Percentiles rank a stretch among this genome's conserved stretches.
These are phyloP conservation scores for Rubus idaeus DNA, from an alignment of 306 rosid genomes.

Conservation along the genomic window DNA sequence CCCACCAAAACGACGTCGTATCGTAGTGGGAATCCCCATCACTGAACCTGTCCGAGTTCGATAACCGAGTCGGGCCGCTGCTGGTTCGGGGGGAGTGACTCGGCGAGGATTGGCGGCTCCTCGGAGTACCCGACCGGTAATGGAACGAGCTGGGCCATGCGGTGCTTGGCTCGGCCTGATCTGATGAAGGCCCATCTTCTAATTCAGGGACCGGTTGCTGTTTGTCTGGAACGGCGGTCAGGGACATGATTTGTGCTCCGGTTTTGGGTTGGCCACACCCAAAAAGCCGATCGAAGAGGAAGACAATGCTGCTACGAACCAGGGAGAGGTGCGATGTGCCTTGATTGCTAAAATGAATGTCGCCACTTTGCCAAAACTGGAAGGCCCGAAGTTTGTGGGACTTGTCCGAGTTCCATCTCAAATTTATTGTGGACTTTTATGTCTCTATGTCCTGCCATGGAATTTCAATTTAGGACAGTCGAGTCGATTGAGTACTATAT, in stretches of 20 bases:
- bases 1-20: constrained; percentile 30
- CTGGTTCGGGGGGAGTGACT: constrained; percentile 47
- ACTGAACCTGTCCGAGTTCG: constrained; percentile 32
- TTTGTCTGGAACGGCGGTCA: constrained; percentile 12
- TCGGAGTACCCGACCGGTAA: constrained; percentile 38
- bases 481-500: background rate
- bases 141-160: constrained; percentile 34
- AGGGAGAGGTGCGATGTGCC: too few species aligned
- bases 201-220: background rate
- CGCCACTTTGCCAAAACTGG: constrained; percentile 10
- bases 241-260: constrained; percentile 35
- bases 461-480: background rate
- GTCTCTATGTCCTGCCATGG: background rate
- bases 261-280: constrained; percentile 1
- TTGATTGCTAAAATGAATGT: background rate
- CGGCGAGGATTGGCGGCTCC: constrained; percentile 60
- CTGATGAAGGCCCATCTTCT: constrained; percentile 23
- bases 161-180: constrained; percentile 41
- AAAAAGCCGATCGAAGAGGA: background rate
- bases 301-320: background rate
- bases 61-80: constrained; percentile 27
- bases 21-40: constrained; percentile 10
- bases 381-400: background rate
- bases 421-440: background rate
- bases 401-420: background rate